Evolutionary conservation across 805 yeast genomes (phyloP).

Genomic region (Saccharomycopsis lassenensis): DNA sequence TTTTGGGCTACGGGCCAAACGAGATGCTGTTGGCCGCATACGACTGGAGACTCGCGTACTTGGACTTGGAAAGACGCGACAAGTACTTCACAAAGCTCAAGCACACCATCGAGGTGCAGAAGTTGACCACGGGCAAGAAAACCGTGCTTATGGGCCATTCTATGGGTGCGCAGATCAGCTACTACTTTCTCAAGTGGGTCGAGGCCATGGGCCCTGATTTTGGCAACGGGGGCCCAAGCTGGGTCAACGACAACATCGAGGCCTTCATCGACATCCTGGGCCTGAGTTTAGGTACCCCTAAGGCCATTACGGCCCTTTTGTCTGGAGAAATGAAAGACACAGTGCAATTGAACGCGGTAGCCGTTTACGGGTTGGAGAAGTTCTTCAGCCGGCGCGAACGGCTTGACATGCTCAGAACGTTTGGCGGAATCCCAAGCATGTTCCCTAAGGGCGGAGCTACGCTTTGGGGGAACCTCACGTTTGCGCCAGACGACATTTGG

Average conservation of each 20-base stretch:
- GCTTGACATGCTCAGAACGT: conserved; percentile 70
- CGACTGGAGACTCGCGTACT: conserved; percentile 90
- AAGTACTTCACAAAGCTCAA: conserved; percentile 74
- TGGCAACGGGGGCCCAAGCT: conserved; percentile 83
- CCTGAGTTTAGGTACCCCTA: conserved; percentile 87
- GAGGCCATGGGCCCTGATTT: conserved; percentile 73
- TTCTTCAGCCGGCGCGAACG: conserved; percentile 87
- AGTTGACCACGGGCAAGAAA: conserved; percentile 40
- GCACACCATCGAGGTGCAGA: conserved; percentile 53
- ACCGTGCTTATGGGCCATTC: conserved; percentile 82
- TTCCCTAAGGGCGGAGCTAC: conserved; percentile 88
- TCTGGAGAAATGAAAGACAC: conserved; percentile 99
- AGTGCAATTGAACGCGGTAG: conserved; percentile 83
- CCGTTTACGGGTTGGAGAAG: conserved; percentile 88
- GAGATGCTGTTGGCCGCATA: conserved; percentile 86
- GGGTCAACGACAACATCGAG: conserved; percentile 82
- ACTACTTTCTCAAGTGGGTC: conserved; percentile 90
- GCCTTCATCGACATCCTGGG: conserved; percentile 85
- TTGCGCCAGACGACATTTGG: conserved; percentile 60
- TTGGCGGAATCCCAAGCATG: conserved; percentile 96
- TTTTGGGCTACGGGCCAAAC: conserved; percentile 86
- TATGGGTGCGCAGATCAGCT: conserved; percentile 89
- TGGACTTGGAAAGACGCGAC: conserved; percentile 82
- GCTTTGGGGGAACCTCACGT: conserved; percentile 69
- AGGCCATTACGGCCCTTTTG: conserved; percentile 81